A percentile compares a stretch with the other conserved stretches of the same genome.
Conservation (phyloP, 2,329 filamentous ascomycete genomes). For the Fusarium longipes region DNA sequence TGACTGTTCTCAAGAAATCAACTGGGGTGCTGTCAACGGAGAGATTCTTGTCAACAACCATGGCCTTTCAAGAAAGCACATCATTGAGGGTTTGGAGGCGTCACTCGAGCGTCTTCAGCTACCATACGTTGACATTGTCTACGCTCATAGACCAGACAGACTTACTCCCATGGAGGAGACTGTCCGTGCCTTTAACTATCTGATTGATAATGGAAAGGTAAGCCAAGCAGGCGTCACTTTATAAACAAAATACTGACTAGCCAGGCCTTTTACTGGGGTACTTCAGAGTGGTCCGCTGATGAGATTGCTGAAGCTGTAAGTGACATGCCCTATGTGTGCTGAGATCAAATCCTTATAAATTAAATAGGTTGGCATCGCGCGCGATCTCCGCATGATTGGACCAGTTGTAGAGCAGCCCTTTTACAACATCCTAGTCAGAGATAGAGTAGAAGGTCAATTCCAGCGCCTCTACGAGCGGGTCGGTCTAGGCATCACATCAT, state of each 20-base stretch:
- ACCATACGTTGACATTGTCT: constrained; percentile 74
- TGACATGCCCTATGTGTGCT: no score
- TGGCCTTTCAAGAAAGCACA: constrained; percentile 74
- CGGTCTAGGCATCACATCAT: constrained; percentile 71
- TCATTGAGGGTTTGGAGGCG: constrained; percentile 66
- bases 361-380: constrained; percentile 63
- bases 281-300: constrained; percentile 74
- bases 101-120: constrained; percentile 68
- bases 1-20: constrained; percentile 58
- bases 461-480: constrained; percentile 68
- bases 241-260: not conserved
- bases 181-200: constrained; percentile 76
- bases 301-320: constrained; percentile 70
- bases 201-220: constrained; percentile 72
- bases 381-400: constrained; percentile 68
- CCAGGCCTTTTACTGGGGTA: constrained; percentile 71
- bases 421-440: constrained; percentile 72
- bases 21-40: constrained; percentile 72
- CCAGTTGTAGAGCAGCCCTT: constrained; percentile 75
- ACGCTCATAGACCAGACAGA: constrained; percentile 75
- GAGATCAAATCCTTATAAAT: not conserved
- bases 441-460: constrained; percentile 73
- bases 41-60: constrained; percentile 72
- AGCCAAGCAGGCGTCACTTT: not conserved
- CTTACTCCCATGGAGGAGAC: constrained; percentile 77